A percentile compares a stretch with the other conserved stretches of the same genome.
phyloP scores from a whole-genome alignment of 805 yeast species.

The Groenewaldozyma salmanticensis region DNA sequence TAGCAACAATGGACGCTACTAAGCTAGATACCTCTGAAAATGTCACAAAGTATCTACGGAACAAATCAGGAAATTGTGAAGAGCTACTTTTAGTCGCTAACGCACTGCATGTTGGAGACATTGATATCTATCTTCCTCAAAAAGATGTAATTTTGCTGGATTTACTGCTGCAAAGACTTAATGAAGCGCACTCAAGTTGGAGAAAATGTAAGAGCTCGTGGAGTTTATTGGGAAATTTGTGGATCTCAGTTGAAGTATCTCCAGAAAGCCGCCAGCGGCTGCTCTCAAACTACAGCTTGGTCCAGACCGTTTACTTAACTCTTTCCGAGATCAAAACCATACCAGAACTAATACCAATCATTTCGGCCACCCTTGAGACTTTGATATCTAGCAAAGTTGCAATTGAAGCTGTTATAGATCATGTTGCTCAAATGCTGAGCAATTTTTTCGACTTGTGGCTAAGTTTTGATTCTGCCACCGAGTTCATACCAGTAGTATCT shows the following conservation, averaged over 20 bases:
- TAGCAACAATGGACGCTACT: too few relatives aligned
- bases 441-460: neutral
- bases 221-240: conserved; percentile 7
- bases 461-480: neutral
- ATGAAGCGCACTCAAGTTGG: conserved; percentile 13
- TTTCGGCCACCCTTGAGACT: neutral
- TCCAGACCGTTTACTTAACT: conserved; percentile 3
- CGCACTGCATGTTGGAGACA: conserved; percentile 12
- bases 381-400: neutral
- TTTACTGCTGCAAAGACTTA: conserved; percentile 26
- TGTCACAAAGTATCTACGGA: conserved; percentile 25
- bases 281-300: conserved; percentile 6
- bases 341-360: neutral
- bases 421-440: neutral
- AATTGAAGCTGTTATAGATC: neutral
- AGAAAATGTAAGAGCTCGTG: conserved; percentile 13
- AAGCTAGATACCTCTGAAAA: conserved; percentile 17
- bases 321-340: conserved; percentile 1
- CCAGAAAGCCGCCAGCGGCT: conserved; percentile 4
- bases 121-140: conserved; percentile 23
- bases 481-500: neutral
- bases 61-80: conserved; percentile 14
- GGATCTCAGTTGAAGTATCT: conserved; percentile 4
- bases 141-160: conserved; percentile 26
- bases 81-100: conserved; percentile 18